phyloP scores from a whole-genome alignment of 371 early-diverging fungal genomes.

The Haplosporangium sp. region DNA sequence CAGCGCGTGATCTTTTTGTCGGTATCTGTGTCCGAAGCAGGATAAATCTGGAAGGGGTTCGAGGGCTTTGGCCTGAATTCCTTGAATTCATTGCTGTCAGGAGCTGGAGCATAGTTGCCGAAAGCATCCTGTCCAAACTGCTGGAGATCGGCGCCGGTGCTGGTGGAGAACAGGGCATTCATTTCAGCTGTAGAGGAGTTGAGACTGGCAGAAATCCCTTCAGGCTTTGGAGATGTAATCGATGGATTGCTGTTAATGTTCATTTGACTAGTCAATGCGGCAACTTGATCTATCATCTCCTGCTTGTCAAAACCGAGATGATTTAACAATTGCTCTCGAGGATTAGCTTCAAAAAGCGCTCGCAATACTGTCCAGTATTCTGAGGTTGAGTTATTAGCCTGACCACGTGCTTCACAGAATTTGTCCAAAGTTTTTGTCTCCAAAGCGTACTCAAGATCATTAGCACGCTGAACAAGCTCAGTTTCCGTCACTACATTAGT shows the following conservation, averaged over 20 bases:
- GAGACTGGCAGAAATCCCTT: conserved; percentile 27
- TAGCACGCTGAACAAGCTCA: conserved; percentile 70
- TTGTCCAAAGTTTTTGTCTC: conserved; percentile 66
- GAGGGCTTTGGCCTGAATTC: conserved; percentile 45
- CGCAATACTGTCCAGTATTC: conserved; percentile 89
- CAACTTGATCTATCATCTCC: conserved; percentile 65
- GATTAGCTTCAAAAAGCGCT: conserved; percentile 81
- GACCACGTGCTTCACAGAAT: conserved; percentile 66
- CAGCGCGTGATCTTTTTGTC: conserved; percentile 87
- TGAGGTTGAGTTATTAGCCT: conserved; percentile 56
- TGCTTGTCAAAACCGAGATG: conserved; percentile 88
- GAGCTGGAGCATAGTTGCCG: conserved; percentile 23
- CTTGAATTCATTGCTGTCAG: conserved; percentile 27
- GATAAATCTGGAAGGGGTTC: conserved; percentile 71
- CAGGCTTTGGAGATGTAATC: conserved; percentile 37
- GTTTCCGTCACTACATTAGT: conserved; percentile 73
- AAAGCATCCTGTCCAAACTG: conserved; percentile 37
- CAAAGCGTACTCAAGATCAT: conserved; percentile 72
- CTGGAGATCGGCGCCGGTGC: conserved; percentile 20
- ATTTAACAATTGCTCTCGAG: conserved; percentile 85
- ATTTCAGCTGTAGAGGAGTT: conserved; percentile 32
- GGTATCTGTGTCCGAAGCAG: conserved; percentile 68
- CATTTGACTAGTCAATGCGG: conserved; percentile 57
- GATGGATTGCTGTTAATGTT: conserved; percentile 26
- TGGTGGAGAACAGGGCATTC: conserved; percentile 29